Conservation (phyloP, 345 rosid genomes). For the Lepidium africanum region DNA sequence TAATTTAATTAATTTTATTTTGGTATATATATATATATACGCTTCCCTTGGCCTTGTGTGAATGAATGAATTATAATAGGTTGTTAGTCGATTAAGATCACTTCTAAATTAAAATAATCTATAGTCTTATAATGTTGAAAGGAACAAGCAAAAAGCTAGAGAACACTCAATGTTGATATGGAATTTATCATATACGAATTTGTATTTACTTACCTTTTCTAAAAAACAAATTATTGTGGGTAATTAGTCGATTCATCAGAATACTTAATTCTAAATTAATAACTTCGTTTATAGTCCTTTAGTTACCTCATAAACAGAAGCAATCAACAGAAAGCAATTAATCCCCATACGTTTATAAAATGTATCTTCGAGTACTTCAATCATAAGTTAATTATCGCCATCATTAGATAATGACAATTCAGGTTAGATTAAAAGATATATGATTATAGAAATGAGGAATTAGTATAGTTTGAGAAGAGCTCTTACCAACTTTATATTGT, state of each 20-base stretch:
- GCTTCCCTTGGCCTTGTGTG: neutral
- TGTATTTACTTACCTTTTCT: neutral
- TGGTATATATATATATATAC: no score
- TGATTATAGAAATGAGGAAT: neutral
- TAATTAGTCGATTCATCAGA: neutral
- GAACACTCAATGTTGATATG: no score
- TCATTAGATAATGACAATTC: neutral
- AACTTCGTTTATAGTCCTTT: no score
- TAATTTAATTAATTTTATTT: neutral
- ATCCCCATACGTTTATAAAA: no score
- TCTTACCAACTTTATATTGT: slow-evolving; percentile 14
- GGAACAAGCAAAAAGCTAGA: no score
- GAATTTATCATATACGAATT: neutral
- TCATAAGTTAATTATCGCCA: neutral
- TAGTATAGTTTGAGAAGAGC: neutral
- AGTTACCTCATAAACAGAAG: no score
- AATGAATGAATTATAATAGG: neutral
- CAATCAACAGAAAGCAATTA: no score
- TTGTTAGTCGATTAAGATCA: neutral
- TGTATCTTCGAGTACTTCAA: neutral
- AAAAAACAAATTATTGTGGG: neutral
- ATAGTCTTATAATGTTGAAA: no score
- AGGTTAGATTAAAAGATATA: neutral
- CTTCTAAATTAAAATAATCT: neutral
- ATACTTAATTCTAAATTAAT: no score